Conservation (phyloP, 495 filamentous ascomycete species). For the Xylaria curta region DNA sequence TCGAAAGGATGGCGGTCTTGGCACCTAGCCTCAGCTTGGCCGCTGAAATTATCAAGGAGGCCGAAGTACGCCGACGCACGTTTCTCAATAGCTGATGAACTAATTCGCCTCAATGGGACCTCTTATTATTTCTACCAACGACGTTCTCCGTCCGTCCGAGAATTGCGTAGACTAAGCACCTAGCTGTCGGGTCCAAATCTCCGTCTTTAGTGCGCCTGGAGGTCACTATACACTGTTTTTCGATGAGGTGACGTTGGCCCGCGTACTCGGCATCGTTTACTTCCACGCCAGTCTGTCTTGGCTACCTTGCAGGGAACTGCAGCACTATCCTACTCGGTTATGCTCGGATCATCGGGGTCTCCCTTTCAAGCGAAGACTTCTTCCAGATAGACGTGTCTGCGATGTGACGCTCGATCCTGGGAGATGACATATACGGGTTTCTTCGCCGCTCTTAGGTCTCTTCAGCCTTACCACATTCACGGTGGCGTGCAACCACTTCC, state of each 20-base stretch:
- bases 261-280: slow-evolving; percentile 35
- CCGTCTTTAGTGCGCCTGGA: slow-evolving; percentile 2
- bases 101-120: slow-evolving; percentile 15
- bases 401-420: slow-evolving; percentile 37
- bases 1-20: slow-evolving; percentile 73
- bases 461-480: slow-evolving; percentile 36
- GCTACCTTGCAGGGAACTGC: slow-evolving; percentile 33
- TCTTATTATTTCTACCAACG: slow-evolving; percentile 27
- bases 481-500: slow-evolving; percentile 29
- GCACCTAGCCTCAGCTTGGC: slow-evolving; percentile 75
- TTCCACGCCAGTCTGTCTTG: slow-evolving; percentile 33
- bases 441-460: slow-evolving; percentile 35
- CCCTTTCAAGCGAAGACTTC: slow-evolving; percentile 39
- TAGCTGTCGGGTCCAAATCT: slow-evolving; percentile 13
- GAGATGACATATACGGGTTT: slow-evolving; percentile 26
- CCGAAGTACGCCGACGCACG: slow-evolving; percentile 69
- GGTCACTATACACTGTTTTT: slow-evolving; percentile 8
- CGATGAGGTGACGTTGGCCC: slow-evolving; percentile 7
- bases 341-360: slow-evolving; percentile 31
- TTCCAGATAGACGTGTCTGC: slow-evolving; percentile 39
- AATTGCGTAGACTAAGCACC: slow-evolving; percentile 6
- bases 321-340: slow-evolving; percentile 35
- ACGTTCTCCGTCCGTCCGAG: slow-evolving; percentile 27
- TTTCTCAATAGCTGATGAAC: slow-evolving; percentile 54
- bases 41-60: slow-evolving; percentile 79